Evolutionary conservation across 345 rosid genomes (phyloP).

Genomic region (Brassica napus): DNA sequence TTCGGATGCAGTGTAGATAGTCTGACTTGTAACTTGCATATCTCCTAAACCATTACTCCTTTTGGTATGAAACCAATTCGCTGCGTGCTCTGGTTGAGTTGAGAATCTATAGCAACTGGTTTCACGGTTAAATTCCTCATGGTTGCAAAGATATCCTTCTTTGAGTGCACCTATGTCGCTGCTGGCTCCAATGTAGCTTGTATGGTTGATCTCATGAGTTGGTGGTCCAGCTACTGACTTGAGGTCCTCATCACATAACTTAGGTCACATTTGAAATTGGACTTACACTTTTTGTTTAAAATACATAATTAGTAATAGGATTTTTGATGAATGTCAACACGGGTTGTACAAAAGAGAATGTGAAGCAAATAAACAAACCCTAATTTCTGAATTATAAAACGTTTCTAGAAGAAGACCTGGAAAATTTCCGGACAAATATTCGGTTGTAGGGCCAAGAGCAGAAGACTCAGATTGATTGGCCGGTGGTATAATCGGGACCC

Average conservation of each 20-base stretch:
- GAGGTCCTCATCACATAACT: not conserved
- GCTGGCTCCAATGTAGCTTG: too few relatives aligned
- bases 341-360: not conserved
- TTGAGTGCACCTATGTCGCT: too few relatives aligned
- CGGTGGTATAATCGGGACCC: constrained; percentile 27
- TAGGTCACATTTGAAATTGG: not conserved
- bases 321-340: not conserved
- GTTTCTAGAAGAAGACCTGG: not conserved
- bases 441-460: constrained; percentile 4
- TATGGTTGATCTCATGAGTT: too few relatives aligned
- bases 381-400: constrained; percentile 14
- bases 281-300: not conserved
- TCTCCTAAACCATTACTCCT: too few relatives aligned
- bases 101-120: too few relatives aligned
- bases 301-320: not conserved
- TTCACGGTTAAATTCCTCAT: too few relatives aligned
- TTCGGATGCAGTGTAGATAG: too few relatives aligned
- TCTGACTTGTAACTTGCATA: too few relatives aligned
- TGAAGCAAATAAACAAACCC: constrained; percentile 10
- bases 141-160: too few relatives aligned
- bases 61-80: too few relatives aligned
- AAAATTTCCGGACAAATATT: constrained; percentile 15
- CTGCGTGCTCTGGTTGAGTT: too few relatives aligned
- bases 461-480: constrained; percentile 31
- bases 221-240: too few relatives aligned